These are phyloP conservation scores for Hyaloperonospora brassicae DNA, from an alignment of 352 stramenopile genomes.

Conservation along the genomic window DNA sequence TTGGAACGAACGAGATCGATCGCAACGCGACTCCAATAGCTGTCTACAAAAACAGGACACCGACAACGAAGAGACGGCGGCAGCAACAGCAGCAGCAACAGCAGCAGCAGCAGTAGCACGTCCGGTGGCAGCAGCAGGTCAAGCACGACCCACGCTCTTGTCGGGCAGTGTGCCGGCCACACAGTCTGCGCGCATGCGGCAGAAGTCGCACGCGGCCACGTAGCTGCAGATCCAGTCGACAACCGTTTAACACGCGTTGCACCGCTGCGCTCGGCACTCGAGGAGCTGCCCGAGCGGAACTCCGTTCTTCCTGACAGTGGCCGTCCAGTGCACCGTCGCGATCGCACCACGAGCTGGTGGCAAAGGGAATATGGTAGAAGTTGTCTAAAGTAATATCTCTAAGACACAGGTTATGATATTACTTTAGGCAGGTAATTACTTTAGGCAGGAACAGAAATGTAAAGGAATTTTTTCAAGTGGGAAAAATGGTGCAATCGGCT, in stretches of 20 bases:
- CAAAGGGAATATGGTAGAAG: no score
- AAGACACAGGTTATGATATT: no score
- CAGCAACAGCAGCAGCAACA: not conserved
- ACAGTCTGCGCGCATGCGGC: conserved; percentile 76
- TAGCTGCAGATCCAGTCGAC: conserved; percentile 83
- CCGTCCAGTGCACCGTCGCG: not conserved
- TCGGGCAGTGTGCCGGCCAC: conserved; percentile 44
- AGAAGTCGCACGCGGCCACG: conserved; percentile 80
- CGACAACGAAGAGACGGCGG: not conserved
- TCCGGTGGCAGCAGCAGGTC: no score
- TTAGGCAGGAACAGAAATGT: no score
- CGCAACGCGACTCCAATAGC: conserved; percentile 12
- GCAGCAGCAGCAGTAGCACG: not conserved
- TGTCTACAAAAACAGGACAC: conserved; percentile 20
- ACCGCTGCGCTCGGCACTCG: conserved; percentile 55
- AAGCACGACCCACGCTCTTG: conserved; percentile 14
- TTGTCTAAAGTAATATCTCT: no score
- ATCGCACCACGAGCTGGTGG: not conserved
- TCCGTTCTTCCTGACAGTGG: no score
- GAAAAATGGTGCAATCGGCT: no score
- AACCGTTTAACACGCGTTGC: conserved; percentile 70
- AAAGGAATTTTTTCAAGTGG: no score
- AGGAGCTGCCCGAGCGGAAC: not conserved
- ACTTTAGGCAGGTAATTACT: no score
- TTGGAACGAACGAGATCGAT: conserved; percentile 12